These are phyloP conservation scores for Penicillium robsamsonii DNA, from an alignment of 495 filamentous ascomycete genomes.

Conservation along the genomic window DNA sequence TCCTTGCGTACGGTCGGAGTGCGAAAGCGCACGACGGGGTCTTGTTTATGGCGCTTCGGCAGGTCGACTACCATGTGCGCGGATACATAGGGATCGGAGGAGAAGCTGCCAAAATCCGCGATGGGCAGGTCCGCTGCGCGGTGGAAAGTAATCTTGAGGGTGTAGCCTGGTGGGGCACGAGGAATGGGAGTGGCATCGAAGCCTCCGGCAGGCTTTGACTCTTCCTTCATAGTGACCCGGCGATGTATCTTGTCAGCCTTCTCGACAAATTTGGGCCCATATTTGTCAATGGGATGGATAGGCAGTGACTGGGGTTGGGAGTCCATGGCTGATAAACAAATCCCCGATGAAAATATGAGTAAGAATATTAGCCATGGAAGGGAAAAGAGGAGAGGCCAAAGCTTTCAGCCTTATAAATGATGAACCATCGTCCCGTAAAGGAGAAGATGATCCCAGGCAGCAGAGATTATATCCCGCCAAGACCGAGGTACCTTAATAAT, in stretches of 20 bases:
- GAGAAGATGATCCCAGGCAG: neutral
- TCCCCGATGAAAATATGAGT: neutral
- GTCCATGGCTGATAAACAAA: conserved; percentile 14
- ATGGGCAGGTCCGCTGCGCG: conserved; percentile 75
- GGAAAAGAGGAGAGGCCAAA: neutral
- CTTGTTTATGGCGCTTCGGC: conserved; percentile 74
- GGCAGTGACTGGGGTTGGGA: conserved; percentile 21
- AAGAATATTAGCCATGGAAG: neutral
- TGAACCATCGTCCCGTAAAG: neutral
- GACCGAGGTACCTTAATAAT: neutral
- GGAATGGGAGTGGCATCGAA: conserved; percentile 78
- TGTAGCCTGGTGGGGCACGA: conserved; percentile 69
- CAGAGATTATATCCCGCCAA: neutral
- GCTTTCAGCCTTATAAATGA: conserved; percentile 14
- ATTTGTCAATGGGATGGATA: conserved; percentile 32
- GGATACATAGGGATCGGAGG: conserved; percentile 80
- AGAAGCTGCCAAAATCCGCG: conserved; percentile 71
- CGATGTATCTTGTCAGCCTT: conserved; percentile 59
- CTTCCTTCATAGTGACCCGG: conserved; percentile 37
- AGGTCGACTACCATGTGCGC: conserved; percentile 64
- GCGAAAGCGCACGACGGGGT: conserved; percentile 66
- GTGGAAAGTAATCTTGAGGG: conserved; percentile 81
- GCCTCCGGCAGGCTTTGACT: conserved; percentile 63
- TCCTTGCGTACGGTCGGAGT: conserved; percentile 71
- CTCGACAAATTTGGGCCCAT: conserved; percentile 51